These are phyloP conservation scores for Dichotomopilus funicola DNA, from an alignment of 2,329 filamentous ascomycete species.

Conservation along the genomic window DNA sequence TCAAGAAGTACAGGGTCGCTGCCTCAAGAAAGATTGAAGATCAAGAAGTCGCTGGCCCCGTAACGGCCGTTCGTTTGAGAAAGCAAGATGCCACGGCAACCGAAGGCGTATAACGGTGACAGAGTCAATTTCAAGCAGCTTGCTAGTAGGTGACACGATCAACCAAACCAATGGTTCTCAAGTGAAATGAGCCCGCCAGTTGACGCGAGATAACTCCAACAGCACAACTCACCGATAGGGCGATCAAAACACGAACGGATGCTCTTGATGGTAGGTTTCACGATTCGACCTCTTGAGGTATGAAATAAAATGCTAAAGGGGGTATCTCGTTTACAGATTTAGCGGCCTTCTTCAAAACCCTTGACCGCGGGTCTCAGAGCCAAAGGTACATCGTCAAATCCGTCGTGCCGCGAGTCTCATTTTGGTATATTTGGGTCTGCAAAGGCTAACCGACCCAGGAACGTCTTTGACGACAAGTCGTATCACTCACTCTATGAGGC, in stretches of 20 bases:
- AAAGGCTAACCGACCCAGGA: slow-evolving; percentile 5
- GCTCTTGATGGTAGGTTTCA: slow-evolving; percentile 21
- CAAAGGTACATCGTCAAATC: neutral
- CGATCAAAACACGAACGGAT: slow-evolving; percentile 17
- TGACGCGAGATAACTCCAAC: slow-evolving; percentile 2
- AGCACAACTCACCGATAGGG: slow-evolving; percentile 15
- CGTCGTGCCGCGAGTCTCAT: neutral
- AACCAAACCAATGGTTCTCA: neutral
- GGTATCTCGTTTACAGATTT: slow-evolving; percentile 12
- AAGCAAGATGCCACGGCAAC: slow-evolving; percentile 16
- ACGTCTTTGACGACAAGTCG: slow-evolving; percentile 61
- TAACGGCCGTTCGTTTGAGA: neutral
- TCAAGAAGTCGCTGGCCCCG: neutral
- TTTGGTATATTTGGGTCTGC: neutral
- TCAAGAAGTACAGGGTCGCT: no score
- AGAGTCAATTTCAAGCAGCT: slow-evolving; percentile 21
- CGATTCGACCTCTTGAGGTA: neutral
- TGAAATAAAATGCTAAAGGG: neutral
- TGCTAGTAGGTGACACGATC: slow-evolving; percentile 15
- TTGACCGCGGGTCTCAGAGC: slow-evolving; percentile 19
- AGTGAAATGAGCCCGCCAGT: neutral
- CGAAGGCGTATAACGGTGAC: slow-evolving; percentile 11
- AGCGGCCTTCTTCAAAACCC: slow-evolving; percentile 20
- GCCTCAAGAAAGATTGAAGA: neutral
- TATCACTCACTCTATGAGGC: slow-evolving; percentile 77